These are phyloP conservation scores for Phytopythium litorale DNA, from an alignment of 352 stramenopile genomes.

Conservation along the genomic window DNA sequence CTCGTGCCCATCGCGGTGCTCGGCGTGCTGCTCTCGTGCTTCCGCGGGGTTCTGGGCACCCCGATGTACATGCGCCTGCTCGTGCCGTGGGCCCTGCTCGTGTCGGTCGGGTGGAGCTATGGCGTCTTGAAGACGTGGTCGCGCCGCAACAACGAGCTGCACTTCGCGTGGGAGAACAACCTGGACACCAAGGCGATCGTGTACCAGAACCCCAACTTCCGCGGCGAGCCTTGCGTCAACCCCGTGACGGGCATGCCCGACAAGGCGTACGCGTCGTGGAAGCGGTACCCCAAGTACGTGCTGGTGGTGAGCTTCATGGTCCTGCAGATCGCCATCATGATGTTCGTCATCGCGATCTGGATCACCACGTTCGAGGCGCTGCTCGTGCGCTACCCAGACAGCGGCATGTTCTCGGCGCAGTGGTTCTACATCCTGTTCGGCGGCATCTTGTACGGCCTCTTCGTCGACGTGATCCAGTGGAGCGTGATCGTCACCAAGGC, in stretches of 20 bases:
- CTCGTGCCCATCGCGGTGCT: constrained; percentile 73
- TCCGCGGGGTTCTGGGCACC: constrained; percentile 57
- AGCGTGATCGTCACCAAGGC: constrained; percentile 71
- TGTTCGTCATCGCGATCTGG: constrained; percentile 80
- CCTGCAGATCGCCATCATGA: constrained; percentile 83
- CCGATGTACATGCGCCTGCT: constrained; percentile 82
- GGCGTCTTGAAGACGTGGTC: constrained; percentile 78
- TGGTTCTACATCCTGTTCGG: constrained; percentile 80
- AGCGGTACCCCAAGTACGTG: constrained; percentile 71
- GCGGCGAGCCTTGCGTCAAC: constrained; percentile 50
- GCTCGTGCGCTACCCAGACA: constrained; percentile 65
- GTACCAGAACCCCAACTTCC: constrained; percentile 74
- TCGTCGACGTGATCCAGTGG: constrained; percentile 84
- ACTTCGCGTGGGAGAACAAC: constrained; percentile 69
- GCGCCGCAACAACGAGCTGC: constrained; percentile 70
- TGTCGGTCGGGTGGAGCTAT: constrained; percentile 83
- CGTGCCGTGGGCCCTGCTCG: constrained; percentile 62
- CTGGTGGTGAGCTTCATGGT: constrained; percentile 63
- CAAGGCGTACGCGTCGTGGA: constrained; percentile 72
- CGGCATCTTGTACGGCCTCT: constrained; percentile 74
- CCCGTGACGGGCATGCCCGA: constrained; percentile 59
- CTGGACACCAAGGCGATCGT: constrained; percentile 60
- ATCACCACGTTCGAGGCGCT: constrained; percentile 78
- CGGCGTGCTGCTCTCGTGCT: constrained; percentile 60
- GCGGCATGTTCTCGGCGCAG: constrained; percentile 64